Evolutionary conservation across 768 basidiomycete genomes (phyloP), one percentile per base, ranked within the genome.

Genomic region (Tulasnella sp.): DNA sequence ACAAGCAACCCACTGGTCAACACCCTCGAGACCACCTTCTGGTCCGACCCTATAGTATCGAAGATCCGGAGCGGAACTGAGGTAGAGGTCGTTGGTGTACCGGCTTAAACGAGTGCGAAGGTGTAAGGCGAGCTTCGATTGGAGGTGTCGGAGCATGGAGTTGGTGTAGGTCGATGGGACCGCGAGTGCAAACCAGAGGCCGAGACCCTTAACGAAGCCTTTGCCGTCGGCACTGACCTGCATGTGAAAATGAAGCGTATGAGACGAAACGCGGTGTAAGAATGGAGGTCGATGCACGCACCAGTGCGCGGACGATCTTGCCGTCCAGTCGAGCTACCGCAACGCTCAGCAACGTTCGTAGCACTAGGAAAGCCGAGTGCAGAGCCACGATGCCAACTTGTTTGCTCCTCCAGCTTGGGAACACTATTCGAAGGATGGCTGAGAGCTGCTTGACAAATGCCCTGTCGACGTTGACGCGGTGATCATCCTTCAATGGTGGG

Each of bases 121-220:
- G 3, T 92, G 89, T 3, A 97, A 89, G 0, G 96, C 91, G 2
- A 99, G 90, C 78, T 94, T 94, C 4, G 93, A 91, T 86, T 98
- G 96, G 0, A 98, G 88, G 84, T 96, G 93, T 7, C 93, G 92
- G 81, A 98, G 95, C 95, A 98, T 96, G 1, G 95, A 93, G 84
- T 99, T 99, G 0, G 97, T 99, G 85, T 96, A 96, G 31, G 96
- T 96, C 84, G 94, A 96, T 0, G 97, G 97, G 37, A 99, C 89
- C 1, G 96, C 96, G 14, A 99, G 89, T 14, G 91, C 87, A 84
- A 97, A 98, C 97, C 97, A 99, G 78, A 95, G 88, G 0, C 88
- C 93, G 0, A 99, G 86, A 0, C 96, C 97, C 77, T 88, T 90
- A 24, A 95, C 82, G 84, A 98, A 98, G 0, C 95, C 96, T 76